A percentile compares a stretch with the other conserved stretches of the same genome.
These are phyloP conservation scores for Kwoniella europaea DNA, from an alignment of 768 basidiomycete genomes.

Conservation along the genomic window DNA sequence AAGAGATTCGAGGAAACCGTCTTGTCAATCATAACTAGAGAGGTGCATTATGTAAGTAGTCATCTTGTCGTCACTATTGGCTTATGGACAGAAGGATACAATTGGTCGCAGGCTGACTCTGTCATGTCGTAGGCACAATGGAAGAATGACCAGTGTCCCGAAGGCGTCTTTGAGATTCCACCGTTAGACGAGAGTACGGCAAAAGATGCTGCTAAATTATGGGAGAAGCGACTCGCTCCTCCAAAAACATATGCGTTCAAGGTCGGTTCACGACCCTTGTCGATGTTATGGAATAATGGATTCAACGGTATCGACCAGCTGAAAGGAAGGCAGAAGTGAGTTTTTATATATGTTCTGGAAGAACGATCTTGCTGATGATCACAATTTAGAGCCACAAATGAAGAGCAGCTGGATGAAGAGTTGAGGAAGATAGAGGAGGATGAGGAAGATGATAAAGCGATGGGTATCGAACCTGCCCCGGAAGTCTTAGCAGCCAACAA, in stretches of 20 bases:
- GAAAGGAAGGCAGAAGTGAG: constrained; percentile 43
- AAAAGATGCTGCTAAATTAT: constrained; percentile 31
- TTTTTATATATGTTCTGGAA: not conserved
- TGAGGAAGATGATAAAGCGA: constrained; percentile 46
- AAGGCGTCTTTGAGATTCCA: constrained; percentile 44
- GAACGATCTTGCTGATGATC: no score
- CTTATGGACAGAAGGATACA: not conserved
- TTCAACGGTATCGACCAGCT: constrained; percentile 47
- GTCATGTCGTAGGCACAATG: constrained; percentile 45
- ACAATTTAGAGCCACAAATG: constrained; percentile 26
- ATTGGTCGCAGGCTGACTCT: not conserved
- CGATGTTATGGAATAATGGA: constrained; percentile 42
- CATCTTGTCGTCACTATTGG: not conserved
- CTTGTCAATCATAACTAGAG: constrained; percentile 44
- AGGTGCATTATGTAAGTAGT: constrained; percentile 45
- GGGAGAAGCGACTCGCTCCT: constrained; percentile 37
- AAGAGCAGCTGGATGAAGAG: constrained; percentile 36
- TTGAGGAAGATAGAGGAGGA: constrained; percentile 36
- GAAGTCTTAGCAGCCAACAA: constrained; percentile 25
- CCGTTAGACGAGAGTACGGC: constrained; percentile 32
- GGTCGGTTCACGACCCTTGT: constrained; percentile 42
- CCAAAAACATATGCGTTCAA: constrained; percentile 36
- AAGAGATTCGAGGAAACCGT: constrained; percentile 46
- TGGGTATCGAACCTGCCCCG: constrained; percentile 35
- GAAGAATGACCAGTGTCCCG: constrained; percentile 53